A percentile compares a stretch with the other conserved stretches of the same genome.
These are phyloP conservation scores for Brassica carinata DNA, from an alignment of 345 rosid species.

Conservation along the genomic window DNA sequence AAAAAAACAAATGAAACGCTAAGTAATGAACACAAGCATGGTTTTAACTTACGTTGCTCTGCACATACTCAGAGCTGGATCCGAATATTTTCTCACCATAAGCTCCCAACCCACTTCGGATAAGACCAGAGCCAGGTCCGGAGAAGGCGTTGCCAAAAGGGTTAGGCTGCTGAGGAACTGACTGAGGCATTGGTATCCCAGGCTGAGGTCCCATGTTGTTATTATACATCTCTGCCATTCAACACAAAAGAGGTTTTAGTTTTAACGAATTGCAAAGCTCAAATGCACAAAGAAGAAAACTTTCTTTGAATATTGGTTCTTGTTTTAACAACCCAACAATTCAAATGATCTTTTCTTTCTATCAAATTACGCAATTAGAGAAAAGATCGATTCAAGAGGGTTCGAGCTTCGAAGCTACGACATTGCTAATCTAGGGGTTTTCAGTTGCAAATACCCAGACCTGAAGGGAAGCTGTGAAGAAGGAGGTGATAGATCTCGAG, in stretches of 20 bases:
- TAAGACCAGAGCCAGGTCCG: constrained; percentile 94
- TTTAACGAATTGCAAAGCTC: background rate
- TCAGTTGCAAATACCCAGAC: background rate
- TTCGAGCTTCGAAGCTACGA: background rate
- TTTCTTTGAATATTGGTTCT: background rate
- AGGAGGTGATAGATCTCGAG: background rate
- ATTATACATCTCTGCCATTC: constrained; percentile 66
- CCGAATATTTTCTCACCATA: constrained; percentile 92
- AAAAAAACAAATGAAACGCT: background rate
- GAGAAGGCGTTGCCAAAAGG: constrained; percentile 89
- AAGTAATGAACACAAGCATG: background rate
- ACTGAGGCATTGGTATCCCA: constrained; percentile 65
- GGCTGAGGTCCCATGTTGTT: constrained; percentile 62
- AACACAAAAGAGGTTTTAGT: constrained; percentile 7
- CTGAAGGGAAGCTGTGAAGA: background rate
- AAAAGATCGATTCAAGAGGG: background rate
- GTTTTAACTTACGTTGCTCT: constrained; percentile 75
- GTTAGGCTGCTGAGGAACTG: constrained; percentile 72
- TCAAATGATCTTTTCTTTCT: background rate
- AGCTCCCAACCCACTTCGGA: constrained; percentile 87
- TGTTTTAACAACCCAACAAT: background rate
- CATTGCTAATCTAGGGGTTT: background rate
- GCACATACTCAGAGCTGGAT: constrained; percentile 97
- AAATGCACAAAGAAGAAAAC: background rate
- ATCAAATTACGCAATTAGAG: background rate